phyloP scores from a whole-genome alignment of 2,329 filamentous ascomycete species.

The Colletotrichum gloeosporioides region DNA sequence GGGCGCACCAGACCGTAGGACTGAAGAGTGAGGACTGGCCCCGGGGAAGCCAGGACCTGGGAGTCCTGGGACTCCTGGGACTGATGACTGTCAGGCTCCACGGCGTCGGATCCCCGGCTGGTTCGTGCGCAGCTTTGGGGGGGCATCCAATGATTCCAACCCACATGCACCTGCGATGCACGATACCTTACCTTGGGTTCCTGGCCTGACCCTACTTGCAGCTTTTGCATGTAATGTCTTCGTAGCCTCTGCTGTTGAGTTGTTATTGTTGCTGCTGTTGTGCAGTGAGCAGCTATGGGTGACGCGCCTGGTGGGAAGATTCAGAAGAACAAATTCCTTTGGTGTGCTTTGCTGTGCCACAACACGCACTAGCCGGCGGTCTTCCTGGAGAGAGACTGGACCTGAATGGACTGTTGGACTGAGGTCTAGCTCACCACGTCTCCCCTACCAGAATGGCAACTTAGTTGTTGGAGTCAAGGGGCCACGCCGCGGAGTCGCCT shows the following conservation, averaged over 20 bases:
- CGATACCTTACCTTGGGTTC: not conserved
- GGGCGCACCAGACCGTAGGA: not conserved
- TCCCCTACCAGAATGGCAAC: not conserved
- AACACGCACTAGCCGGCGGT: constrained; percentile 5
- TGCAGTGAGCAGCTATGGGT: not conserved
- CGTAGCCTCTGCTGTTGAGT: not conserved
- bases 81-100: not conserved
- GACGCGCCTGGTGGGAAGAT: not conserved
- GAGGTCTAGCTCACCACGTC: not conserved
- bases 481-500: not conserved
- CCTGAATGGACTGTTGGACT: not conserved
- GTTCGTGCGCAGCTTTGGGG: not conserved
- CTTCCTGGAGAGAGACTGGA: not conserved
- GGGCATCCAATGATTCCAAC: not conserved
- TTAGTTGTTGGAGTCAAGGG: not conserved
- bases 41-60: not conserved
- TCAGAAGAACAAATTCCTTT: not conserved
- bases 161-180: not conserved
- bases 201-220: not conserved
- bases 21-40: not conserved
- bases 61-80: not conserved
- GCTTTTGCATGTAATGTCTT: not conserved
- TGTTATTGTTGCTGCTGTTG: not conserved
- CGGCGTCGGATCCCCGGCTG: not conserved
- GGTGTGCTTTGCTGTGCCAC: constrained; percentile 2